phyloP scores from a whole-genome alignment of 1,284 basidiomycete genomes.

The Coniophora puteana region DNA sequence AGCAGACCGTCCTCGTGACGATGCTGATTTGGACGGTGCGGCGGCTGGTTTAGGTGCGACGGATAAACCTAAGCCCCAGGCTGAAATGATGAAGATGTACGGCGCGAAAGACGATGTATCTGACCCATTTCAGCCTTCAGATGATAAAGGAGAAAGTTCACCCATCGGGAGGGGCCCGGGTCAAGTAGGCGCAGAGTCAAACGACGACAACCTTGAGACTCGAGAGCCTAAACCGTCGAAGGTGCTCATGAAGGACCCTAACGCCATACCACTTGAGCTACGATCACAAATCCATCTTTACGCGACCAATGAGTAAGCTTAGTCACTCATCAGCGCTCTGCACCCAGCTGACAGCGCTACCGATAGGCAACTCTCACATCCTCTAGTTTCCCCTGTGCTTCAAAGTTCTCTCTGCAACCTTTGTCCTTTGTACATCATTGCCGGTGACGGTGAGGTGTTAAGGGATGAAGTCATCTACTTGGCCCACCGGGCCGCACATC shows the following conservation, averaged over 20 bases:
- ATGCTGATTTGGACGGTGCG: too few relatives aligned
- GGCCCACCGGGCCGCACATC: constrained; percentile 83
- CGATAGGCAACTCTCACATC: constrained; percentile 71
- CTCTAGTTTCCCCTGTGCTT: constrained; percentile 74
- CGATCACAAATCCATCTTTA: constrained; percentile 79
- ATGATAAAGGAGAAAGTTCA: too few relatives aligned
- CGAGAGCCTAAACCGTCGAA: constrained; percentile 59
- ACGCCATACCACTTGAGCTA: constrained; percentile 44
- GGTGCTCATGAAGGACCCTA: constrained; percentile 51
- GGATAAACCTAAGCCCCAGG: background rate
- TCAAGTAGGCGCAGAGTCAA: constrained; percentile 1
- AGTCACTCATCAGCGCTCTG: background rate
- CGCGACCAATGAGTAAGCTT: constrained; percentile 66
- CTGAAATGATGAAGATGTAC: constrained; percentile 9
- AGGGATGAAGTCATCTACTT: constrained; percentile 81
- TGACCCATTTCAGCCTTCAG: too few relatives aligned
- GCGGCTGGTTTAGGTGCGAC: too few relatives aligned
- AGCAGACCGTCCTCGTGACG: too few relatives aligned
- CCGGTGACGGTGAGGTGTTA: constrained; percentile 77
- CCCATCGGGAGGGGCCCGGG: constrained; percentile 1
- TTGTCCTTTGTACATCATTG: constrained; percentile 77
- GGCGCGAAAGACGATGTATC: background rate
- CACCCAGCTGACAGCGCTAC: background rate
- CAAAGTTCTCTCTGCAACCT: constrained; percentile 81
- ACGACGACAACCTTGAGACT: constrained; percentile 31